Conservation (phyloP, 139 green algal genomes). For the Tetradesmus lagerheimii region DNA sequence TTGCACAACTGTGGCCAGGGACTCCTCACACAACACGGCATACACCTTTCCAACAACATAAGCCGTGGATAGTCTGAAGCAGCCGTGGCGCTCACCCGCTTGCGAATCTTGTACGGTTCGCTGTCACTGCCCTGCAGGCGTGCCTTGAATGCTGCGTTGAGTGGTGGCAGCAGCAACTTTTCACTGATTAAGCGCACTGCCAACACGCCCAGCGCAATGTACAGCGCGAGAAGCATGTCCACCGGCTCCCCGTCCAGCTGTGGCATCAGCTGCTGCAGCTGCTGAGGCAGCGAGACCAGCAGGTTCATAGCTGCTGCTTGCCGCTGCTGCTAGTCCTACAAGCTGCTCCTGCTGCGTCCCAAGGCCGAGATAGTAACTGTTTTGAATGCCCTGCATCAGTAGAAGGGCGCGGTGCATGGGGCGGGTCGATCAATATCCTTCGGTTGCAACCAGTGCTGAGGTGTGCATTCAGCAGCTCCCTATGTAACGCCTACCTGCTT, state of each 20-base stretch:
- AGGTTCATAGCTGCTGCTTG: conserved; percentile 2
- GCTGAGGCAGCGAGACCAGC: background rate
- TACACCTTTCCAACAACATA: too few relatives aligned
- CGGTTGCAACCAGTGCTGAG: background rate
- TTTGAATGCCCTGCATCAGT: background rate
- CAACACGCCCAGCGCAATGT: conserved; percentile 18
- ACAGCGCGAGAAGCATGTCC: conserved; percentile 19
- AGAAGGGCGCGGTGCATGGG: background rate
- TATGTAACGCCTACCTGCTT: background rate
- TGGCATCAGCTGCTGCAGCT: conserved; percentile 17
- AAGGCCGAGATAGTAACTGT: too few relatives aligned
- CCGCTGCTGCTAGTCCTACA: background rate
- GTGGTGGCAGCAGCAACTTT: background rate
- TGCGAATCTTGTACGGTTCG: background rate
- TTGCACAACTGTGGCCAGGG: too few relatives aligned
- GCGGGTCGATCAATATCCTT: background rate
- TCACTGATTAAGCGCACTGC: background rate
- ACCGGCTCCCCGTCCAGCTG: conserved; percentile 1
- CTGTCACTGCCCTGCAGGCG: background rate
- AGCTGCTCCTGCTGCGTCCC: background rate
- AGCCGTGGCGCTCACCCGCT: background rate
- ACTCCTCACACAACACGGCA: too few relatives aligned
- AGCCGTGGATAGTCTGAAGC: too few relatives aligned
- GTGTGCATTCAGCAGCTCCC: background rate
- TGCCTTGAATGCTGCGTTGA: conserved; percentile 1